These are phyloP conservation scores for Sphaerosporella brunnea DNA, from an alignment of 495 filamentous ascomycete genomes.

Conservation along the genomic window DNA sequence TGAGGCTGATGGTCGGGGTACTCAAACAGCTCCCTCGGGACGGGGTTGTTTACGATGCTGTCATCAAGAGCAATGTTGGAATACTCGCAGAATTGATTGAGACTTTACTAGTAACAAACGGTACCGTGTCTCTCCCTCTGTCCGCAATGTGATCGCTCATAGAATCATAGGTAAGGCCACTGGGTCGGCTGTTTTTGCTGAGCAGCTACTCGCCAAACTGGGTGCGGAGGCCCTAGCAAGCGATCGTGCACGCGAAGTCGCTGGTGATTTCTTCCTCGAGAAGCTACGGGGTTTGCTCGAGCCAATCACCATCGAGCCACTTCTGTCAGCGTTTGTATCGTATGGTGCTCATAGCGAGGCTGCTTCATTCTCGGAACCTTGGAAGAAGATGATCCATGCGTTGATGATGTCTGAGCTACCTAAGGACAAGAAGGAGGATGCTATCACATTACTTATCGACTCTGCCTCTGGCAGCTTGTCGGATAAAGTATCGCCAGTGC, in stretches of 20 bases:
- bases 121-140: not conserved
- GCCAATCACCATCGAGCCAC: conserved; percentile 10
- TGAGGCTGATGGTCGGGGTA: not conserved
- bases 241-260: not conserved
- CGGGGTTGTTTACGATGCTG: not conserved
- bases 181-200: not conserved
- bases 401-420: conserved; percentile 12
- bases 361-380: conserved; percentile 8
- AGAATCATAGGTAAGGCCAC: not conserved
- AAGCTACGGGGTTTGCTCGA: conserved; percentile 5
- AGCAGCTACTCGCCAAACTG: not conserved
- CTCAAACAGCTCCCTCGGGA: not conserved
- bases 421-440: conserved; percentile 12
- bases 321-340: conserved; percentile 12
- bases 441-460: conserved; percentile 6
- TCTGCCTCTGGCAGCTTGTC: not conserved
- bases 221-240: not conserved
- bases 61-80: conserved; percentile 3
- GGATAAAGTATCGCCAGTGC: conserved; percentile 6
- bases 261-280: conserved; percentile 11
- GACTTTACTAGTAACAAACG: conserved; percentile 1
- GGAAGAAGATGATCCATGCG: conserved; percentile 10
- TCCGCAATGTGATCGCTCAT: not conserved
- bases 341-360: conserved; percentile 11
- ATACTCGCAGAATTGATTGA: conserved; percentile 5